Base-by-base conservation (phyloP, 805 yeast genomes). In the Saccharomycopsis sp. region DNA sequence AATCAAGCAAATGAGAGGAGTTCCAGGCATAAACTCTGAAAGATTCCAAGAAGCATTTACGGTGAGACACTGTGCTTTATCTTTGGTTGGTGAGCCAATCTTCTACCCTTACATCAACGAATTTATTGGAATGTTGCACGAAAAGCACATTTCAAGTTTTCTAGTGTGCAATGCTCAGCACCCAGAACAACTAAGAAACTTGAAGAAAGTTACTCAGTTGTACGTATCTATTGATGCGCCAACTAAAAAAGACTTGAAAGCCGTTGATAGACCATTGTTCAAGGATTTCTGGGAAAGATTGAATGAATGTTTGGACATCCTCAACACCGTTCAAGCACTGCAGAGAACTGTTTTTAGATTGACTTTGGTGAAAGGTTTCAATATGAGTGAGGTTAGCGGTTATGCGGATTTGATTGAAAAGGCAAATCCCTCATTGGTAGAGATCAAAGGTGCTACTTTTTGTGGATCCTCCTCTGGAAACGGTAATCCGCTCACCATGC, bases 111-210 rank as follows among this genome's bases (percentile, higher is more conserved):
- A 87, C 55, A 87, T 87, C 58, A 86, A 83, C 58, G 84, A 79
- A 57, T 87, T 87, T 56, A 75, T 87, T 30, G 73, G 71, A 9
- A 71, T 87, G 77, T 65, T 88, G 38, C 96, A 87, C 54, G 82
- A 73, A 25, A 71, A 76, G 54, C 80, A 73, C 30, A 88, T 87
- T 34, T 83, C 95, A 2, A 78, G 92, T 39, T 87, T 87, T 59
- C 68, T 87, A 52, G 96, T 87, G 9, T 88, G 96, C 63, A 87
- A 87, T 57, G 96, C 96, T 6, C 96, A 87, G 64, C 96, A 87
- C 60, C 96, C 96, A 3, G 87, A 80, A 38, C 82, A 86, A 48
- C 65, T 87, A 50, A 75, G 71, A 17, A 67, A 69, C 2, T 65
- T 87, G 53, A 62, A 71, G 22, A 81, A 79, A 52, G 96, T 87